These are phyloP conservation scores for Blastocystis sp. DNA, from an alignment of 352 stramenopile species.

Conservation along the genomic window DNA sequence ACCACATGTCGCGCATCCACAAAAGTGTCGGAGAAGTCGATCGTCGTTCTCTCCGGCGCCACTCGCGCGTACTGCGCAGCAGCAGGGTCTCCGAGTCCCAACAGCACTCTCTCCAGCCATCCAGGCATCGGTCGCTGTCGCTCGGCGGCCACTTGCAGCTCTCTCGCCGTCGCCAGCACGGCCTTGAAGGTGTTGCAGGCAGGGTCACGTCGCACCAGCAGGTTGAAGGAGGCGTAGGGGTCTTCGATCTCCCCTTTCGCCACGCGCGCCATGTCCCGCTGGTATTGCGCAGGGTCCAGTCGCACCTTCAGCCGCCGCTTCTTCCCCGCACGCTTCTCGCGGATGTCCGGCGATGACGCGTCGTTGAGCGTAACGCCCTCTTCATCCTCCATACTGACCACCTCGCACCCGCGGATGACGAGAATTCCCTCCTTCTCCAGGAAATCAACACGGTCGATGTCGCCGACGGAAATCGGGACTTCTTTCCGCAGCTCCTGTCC, in stretches of 20 bases:
- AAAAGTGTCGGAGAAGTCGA: conserved; percentile 76
- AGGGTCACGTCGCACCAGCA: conserved; percentile 13
- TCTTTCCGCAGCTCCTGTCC: background rate
- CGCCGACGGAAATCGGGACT: background rate
- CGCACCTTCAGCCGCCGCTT: conserved; percentile 75
- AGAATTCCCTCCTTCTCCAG: conserved; percentile 74
- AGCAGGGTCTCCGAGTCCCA: conserved; percentile 79
- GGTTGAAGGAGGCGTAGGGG: conserved; percentile 61
- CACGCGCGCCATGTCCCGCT: conserved; percentile 69
- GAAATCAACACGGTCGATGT: conserved; percentile 69
- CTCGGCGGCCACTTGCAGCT: conserved; percentile 62
- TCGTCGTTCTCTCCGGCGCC: background rate
- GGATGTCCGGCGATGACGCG: conserved; percentile 55
- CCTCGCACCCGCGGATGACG: conserved; percentile 68
- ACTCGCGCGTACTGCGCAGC: conserved; percentile 68
- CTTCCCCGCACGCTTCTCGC: conserved; percentile 59
- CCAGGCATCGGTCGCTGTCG: conserved; percentile 66
- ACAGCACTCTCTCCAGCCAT: conserved; percentile 83
- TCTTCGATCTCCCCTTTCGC: conserved; percentile 56
- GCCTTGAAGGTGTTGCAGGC: conserved; percentile 85
- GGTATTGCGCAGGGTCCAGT: conserved; percentile 84
- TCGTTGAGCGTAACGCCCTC: conserved; percentile 71
- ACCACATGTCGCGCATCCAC: conserved; percentile 65
- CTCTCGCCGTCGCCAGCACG: conserved; percentile 78
- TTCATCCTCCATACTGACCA: conserved; percentile 75